These are phyloP conservation scores for Cryptococcus depauperatus DNA, from an alignment of 1,284 basidiomycete species.

Conservation along the genomic window DNA sequence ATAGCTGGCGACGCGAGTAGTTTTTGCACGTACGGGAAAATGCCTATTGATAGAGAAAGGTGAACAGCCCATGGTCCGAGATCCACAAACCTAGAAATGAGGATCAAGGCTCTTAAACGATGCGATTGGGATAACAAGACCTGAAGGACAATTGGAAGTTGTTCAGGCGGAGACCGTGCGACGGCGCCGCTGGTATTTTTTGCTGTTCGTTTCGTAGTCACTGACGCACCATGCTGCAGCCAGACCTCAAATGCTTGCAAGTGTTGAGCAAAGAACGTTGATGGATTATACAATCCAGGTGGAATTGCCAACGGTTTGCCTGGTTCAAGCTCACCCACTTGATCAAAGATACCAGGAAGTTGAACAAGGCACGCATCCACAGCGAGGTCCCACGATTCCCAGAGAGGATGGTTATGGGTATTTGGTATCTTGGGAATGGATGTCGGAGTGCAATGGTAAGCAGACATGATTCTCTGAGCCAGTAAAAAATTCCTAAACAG, in stretches of 20 bases:
- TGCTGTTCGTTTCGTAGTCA: conserved; percentile 47
- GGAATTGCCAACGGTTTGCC: conserved; percentile 34
- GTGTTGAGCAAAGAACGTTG: conserved; percentile 91
- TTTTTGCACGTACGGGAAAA: conserved; percentile 97
- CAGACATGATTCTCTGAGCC: conserved; percentile 96
- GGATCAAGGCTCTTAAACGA: conserved; percentile 85
- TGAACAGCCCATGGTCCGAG: conserved; percentile 98
- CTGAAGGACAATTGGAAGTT: conserved; percentile 94
- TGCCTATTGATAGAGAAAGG: conserved; percentile 92
- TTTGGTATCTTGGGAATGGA: conserved; percentile 78
- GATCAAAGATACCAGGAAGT: conserved; percentile 71
- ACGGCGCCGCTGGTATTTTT: conserved; percentile 7
- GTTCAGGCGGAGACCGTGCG: conserved; percentile 57
- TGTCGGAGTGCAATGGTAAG: conserved; percentile 94
- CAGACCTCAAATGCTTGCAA: conserved; percentile 97
- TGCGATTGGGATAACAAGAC: conserved; percentile 95
- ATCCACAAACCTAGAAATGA: conserved; percentile 96
- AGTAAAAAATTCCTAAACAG: conserved; percentile 94
- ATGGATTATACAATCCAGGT: conserved; percentile 62
- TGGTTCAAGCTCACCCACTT: conserved; percentile 48
- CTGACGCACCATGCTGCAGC: conserved; percentile 75
- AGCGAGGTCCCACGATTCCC: conserved; percentile 96
- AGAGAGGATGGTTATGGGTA: conserved; percentile 80
- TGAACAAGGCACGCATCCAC: conserved; percentile 93
- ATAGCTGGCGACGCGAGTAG: conserved; percentile 88